These are phyloP conservation scores for Cyberlindnera xishuangbannaensis DNA, from an alignment of 805 yeast species.

Conservation along the genomic window DNA sequence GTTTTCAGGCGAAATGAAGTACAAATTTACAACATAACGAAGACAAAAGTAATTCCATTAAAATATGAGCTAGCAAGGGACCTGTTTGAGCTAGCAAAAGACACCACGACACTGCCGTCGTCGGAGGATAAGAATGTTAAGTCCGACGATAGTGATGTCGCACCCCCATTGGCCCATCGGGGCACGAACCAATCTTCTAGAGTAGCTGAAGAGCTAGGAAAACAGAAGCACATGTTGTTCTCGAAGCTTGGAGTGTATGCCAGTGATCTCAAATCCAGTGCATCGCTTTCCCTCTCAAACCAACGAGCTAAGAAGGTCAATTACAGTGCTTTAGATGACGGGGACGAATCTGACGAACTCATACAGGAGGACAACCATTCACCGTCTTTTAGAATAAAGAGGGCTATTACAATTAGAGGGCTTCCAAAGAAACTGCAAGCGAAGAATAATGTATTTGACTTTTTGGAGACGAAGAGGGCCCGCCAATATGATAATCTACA, in stretches of 20 bases:
- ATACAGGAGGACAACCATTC: background rate
- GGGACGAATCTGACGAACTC: background rate
- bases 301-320: constrained; percentile 7
- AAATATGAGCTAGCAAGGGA: constrained; percentile 16
- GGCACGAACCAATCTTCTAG: too few relatives aligned
- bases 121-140: constrained; percentile 1
- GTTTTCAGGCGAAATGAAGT: constrained; percentile 14
- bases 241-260: constrained; percentile 24
- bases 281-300: constrained; percentile 19
- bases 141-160: too few relatives aligned
- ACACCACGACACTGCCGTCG: background rate
- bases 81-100: constrained; percentile 6
- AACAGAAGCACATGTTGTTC: constrained; percentile 19
- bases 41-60: constrained; percentile 20
- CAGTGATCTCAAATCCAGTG: constrained; percentile 22
- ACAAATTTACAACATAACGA: constrained; percentile 17
- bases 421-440: constrained; percentile 3
- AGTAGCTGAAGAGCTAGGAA: constrained; percentile 8
- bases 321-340: constrained; percentile 6
- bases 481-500: background rate
- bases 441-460: constrained; percentile 4
- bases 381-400: constrained; percentile 17
- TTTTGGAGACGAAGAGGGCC: constrained; percentile 12
- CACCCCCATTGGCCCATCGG: too few relatives aligned
- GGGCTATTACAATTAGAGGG: constrained; percentile 19